Conservation (phyloP, 2,329 filamentous ascomycete species). For the Pestalotiopsis sp. region DNA sequence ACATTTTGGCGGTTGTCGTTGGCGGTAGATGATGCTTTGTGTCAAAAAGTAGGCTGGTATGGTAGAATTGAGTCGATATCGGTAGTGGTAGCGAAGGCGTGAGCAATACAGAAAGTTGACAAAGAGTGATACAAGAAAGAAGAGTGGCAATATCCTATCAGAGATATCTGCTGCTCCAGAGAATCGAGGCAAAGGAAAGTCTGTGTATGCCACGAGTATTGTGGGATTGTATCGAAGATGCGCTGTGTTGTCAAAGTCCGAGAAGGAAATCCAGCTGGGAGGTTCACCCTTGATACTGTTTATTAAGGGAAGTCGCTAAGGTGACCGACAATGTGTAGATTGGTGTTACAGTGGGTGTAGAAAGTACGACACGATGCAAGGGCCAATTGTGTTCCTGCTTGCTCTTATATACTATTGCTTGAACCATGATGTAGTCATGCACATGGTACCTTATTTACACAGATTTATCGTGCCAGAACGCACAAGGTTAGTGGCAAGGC, state of each 20-base stretch:
- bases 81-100: background rate
- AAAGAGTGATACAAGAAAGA: background rate
- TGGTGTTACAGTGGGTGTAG: background rate
- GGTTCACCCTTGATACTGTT: background rate
- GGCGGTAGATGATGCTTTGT: background rate
- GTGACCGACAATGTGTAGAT: background rate
- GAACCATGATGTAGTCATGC: background rate
- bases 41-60: background rate
- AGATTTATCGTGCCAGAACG: too few species aligned
- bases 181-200: background rate
- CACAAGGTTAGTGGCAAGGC: too few species aligned
- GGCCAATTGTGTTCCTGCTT: background rate
- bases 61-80: background rate
- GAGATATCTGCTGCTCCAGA: background rate
- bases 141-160: background rate
- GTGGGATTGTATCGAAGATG: background rate
- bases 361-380: background rate
- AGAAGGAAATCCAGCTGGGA: background rate
- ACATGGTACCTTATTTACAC: too few species aligned
- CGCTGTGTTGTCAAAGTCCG: background rate
- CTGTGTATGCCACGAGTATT: background rate
- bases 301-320: background rate
- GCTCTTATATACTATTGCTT: background rate
- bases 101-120: background rate
- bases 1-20: slow-evolving; percentile 43